Evolutionary conservation across 192 early-diverging fungal genomes (phyloP).

Genomic region (Umbelopsis sp.): DNA sequence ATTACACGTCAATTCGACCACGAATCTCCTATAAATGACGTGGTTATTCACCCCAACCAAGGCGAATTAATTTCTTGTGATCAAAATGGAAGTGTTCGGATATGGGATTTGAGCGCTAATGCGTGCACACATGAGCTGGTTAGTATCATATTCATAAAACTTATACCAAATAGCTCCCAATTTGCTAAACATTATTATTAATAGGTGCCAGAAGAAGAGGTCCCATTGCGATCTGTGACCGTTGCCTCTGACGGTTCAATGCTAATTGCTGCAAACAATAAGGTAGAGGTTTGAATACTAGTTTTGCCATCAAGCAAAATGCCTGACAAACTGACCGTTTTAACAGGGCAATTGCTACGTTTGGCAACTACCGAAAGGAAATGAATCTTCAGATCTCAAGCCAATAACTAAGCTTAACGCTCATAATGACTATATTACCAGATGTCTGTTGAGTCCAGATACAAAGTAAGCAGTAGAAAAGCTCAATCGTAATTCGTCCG

Average conservation of each 20-base stretch:
- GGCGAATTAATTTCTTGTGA: slow-evolving; percentile 83
- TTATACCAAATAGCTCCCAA: background rate
- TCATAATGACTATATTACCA: slow-evolving; percentile 82
- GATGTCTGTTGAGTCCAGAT: slow-evolving; percentile 83
- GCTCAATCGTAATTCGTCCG: too few species aligned
- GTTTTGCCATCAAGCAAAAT: background rate
- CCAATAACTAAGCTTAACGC: slow-evolving; percentile 71
- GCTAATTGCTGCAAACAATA: slow-evolving; percentile 85
- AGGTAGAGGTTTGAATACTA: slow-evolving; percentile 44
- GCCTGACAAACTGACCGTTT: background rate
- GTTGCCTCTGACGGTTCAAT: slow-evolving; percentile 82
- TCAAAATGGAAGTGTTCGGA: slow-evolving; percentile 72
- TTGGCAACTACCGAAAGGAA: slow-evolving; percentile 68
- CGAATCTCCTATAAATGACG: slow-evolving; percentile 60
- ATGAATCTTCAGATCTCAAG: slow-evolving; percentile 62
- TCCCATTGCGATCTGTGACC: slow-evolving; percentile 77
- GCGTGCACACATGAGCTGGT: slow-evolving; percentile 66
- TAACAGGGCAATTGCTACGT: slow-evolving; percentile 59
- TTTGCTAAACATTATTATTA: background rate
- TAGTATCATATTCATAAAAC: background rate
- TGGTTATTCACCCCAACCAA: slow-evolving; percentile 76
- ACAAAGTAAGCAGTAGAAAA: slow-evolving; percentile 56
- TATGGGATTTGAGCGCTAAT: slow-evolving; percentile 70
- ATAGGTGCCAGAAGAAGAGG: slow-evolving; percentile 74
- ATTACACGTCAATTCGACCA: slow-evolving; percentile 60